Percentiles rank a stretch among this genome's conserved stretches.
phyloP scores from a whole-genome alignment of 2,329 filamentous ascomycete species.

The Monilinia fructigena region DNA sequence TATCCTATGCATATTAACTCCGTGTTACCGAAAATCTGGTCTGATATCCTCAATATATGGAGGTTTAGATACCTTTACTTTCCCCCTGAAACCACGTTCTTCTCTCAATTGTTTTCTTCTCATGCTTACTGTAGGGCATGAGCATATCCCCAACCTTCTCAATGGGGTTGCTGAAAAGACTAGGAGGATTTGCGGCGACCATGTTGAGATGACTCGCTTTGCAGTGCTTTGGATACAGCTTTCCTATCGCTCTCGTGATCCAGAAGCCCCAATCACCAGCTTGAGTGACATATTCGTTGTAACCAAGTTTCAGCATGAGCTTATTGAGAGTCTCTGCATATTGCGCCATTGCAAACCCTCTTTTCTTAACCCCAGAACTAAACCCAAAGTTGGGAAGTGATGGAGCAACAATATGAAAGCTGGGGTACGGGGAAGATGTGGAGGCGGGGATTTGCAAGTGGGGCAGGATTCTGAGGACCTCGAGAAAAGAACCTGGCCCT shows the following conservation, averaged over 20 bases:
- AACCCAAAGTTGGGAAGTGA: no score
- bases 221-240: slow-evolving; percentile 56
- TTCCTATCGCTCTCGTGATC: slow-evolving; percentile 61
- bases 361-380: no score
- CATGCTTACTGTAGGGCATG: slow-evolving; percentile 52
- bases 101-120: slow-evolving; percentile 49
- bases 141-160: slow-evolving; percentile 57
- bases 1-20: slow-evolving; percentile 48
- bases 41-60: background rate
- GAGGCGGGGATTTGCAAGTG: no score
- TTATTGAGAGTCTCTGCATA: slow-evolving; percentile 47
- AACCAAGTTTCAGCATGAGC: slow-evolving; percentile 67
- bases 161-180: slow-evolving; percentile 52
- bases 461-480: slow-evolving; percentile 45
- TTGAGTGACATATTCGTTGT: slow-evolving; percentile 48
- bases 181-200: slow-evolving; percentile 49
- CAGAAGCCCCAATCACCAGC: slow-evolving; percentile 67
- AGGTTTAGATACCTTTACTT: slow-evolving; percentile 20
- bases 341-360: no score
- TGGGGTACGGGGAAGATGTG: no score
- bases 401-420: no score
- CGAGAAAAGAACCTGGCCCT: slow-evolving; percentile 67
- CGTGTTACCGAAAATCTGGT: accelerated
- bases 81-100: slow-evolving; percentile 58
- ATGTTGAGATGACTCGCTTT: slow-evolving; percentile 62